Evolutionary conservation across 2,329 filamentous ascomycete genomes (phyloP).

Genomic region (Aspergillus aculeatus): DNA sequence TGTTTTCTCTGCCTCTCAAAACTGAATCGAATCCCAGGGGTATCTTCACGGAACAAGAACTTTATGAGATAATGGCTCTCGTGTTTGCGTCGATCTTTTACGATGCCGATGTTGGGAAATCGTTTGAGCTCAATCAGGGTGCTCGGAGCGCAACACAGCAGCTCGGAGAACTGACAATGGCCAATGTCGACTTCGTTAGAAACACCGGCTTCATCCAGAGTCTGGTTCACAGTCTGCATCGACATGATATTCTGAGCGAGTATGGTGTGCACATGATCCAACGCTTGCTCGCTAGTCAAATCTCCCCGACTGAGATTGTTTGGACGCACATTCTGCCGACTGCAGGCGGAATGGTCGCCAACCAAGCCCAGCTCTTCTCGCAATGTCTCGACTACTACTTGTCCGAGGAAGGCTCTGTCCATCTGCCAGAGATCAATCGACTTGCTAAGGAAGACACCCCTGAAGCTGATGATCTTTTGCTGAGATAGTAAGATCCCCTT

Average conservation of each 20-base stretch:
- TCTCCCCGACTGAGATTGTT: slow-evolving; percentile 51
- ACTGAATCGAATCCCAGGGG: slow-evolving; percentile 51
- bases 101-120: slow-evolving; percentile 53
- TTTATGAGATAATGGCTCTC: slow-evolving; percentile 54
- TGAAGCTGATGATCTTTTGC: slow-evolving; percentile 49
- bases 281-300: slow-evolving; percentile 49
- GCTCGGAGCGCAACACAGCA: slow-evolving; percentile 49
- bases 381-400: slow-evolving; percentile 60
- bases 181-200: slow-evolving; percentile 49
- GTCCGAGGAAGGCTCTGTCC: slow-evolving; percentile 46
- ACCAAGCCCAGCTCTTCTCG: slow-evolving; percentile 58
- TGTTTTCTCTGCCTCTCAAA: slow-evolving; percentile 58
- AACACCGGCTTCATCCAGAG: slow-evolving; percentile 42
- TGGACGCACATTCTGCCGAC: slow-evolving; percentile 60
- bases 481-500: slow-evolving; percentile 47
- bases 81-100: slow-evolving; percentile 57
- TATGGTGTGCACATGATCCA: slow-evolving; percentile 59
- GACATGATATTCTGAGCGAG: slow-evolving; percentile 45
- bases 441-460: slow-evolving; percentile 48
- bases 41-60: slow-evolving; percentile 54
- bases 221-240: slow-evolving; percentile 42
- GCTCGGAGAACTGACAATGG: slow-evolving; percentile 51
- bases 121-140: slow-evolving; percentile 52
- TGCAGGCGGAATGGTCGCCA: slow-evolving; percentile 56
- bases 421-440: slow-evolving; percentile 50